Evolutionary conservation across 345 rosid species (phyloP).

Genomic region (Syzygium aqueum): DNA sequence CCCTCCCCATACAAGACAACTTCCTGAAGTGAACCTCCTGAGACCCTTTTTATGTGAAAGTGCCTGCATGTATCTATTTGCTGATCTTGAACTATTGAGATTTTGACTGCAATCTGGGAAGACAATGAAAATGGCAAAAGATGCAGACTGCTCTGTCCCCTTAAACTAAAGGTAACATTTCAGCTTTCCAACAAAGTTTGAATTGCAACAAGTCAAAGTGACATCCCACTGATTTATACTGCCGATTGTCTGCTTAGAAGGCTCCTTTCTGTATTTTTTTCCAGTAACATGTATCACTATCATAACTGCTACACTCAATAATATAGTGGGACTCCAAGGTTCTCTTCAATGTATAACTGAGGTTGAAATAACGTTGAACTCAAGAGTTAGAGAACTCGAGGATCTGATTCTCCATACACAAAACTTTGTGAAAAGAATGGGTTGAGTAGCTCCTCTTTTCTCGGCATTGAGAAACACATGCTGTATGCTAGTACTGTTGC

Average conservation of each 20-base stretch:
- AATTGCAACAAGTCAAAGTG: background rate
- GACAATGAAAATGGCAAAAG: background rate
- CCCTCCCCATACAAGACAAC: background rate
- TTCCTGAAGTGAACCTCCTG: background rate
- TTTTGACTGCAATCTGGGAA: background rate
- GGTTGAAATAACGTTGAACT: background rate
- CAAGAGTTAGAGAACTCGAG: background rate
- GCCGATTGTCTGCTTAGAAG: background rate
- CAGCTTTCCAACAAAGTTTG: background rate
- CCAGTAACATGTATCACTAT: background rate
- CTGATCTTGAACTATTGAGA: background rate
- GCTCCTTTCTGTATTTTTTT: background rate
- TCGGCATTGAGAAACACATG: background rate
- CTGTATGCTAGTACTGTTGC: background rate
- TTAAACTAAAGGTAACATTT: background rate
- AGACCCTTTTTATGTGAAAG: background rate
- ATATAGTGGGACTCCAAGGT: background rate
- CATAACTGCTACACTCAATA: background rate
- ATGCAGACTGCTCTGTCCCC: background rate
- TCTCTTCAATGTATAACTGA: background rate
- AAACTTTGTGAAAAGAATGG: background rate
- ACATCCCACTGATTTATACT: background rate
- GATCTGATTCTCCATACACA: background rate
- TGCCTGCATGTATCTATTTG: background rate
- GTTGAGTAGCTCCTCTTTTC: background rate